Evolutionary conservation across 1,284 basidiomycete genomes (phyloP).

Genomic region (Agaricales sp.): DNA sequence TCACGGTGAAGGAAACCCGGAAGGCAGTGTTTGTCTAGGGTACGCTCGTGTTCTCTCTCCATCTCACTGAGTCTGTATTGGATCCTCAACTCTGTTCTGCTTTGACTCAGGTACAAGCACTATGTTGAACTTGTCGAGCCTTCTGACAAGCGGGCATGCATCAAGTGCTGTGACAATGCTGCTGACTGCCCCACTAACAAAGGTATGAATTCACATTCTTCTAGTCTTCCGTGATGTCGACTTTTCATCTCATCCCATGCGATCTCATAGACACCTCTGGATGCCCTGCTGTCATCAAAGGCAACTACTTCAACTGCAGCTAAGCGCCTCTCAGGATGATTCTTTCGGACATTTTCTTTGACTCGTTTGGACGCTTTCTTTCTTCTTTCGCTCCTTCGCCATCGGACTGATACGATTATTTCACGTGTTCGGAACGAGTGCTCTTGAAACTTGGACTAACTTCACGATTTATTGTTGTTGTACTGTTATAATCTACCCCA

Average conservation of each 20-base stretch:
- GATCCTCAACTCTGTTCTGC: too few species aligned
- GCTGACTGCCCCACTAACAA: neutral
- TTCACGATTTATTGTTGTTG: too few species aligned
- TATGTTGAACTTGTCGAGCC: neutral
- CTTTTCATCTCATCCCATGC: neutral
- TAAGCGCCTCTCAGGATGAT: neutral
- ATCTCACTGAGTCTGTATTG: neutral
- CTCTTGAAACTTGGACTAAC: too few species aligned
- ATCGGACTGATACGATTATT: too few species aligned
- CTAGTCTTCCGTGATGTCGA: neutral
- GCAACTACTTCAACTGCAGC: conserved; percentile 1
- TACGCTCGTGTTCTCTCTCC: neutral
- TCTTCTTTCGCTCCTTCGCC: neutral
- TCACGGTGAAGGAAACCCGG: neutral
- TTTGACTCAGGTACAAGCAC: neutral
- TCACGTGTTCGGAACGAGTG: too few species aligned
- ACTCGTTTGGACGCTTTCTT: neutral
- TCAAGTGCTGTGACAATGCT: conserved; percentile 1
- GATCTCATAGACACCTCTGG: neutral
- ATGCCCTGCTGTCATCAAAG: neutral
- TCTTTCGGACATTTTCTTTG: neutral
- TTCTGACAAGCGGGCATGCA: neutral
- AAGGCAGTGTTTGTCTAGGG: neutral
- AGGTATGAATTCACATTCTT: neutral
- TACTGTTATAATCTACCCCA: too few species aligned